Conservation (phyloP, 2,329 filamentous ascomycete genomes). For the Gliomastix tumulicola region DNA sequence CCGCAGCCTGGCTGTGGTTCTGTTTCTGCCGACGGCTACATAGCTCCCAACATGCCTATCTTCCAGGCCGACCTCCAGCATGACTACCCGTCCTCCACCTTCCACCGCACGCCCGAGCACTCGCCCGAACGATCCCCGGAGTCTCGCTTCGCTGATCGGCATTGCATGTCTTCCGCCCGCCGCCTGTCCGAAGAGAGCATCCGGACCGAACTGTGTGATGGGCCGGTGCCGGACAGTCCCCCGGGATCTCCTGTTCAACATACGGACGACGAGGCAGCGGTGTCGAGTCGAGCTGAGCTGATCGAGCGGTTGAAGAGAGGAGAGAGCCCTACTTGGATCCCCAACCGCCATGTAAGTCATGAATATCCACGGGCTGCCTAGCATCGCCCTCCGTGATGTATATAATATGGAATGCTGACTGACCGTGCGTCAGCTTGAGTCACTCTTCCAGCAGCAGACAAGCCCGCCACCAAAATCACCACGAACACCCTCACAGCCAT, state of each 20-base stretch:
- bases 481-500: conserved; percentile 24
- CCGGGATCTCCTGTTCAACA: conserved; percentile 11
- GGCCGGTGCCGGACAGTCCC: conserved; percentile 39
- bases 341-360: conserved; percentile 53
- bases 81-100: conserved; percentile 9
- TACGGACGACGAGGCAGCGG: conserved; percentile 19
- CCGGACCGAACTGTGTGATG: conserved; percentile 54
- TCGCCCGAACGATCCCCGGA: too few relatives aligned
- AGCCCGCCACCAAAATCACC: conserved; percentile 11
- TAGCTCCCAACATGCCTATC: conserved; percentile 46
- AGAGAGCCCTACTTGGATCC: conserved; percentile 69
- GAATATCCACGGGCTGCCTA: too few relatives aligned
- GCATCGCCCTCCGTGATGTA: too few relatives aligned
- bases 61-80: conserved; percentile 44
- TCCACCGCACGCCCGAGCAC: conserved; percentile 5
- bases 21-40: too few relatives aligned
- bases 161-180: too few relatives aligned
- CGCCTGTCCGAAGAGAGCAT: conserved; percentile 53
- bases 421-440: conserved; percentile 29
- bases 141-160: too few relatives aligned
- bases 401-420: too few relatives aligned
- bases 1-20: conserved; percentile 11
- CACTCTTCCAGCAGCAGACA: conserved; percentile 17
- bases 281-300: conserved; percentile 64
- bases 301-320: conserved; percentile 79